Evolutionary conservation across 2,329 filamentous ascomycete species (phyloP).

Genomic region (Bipolaris victoriae): DNA sequence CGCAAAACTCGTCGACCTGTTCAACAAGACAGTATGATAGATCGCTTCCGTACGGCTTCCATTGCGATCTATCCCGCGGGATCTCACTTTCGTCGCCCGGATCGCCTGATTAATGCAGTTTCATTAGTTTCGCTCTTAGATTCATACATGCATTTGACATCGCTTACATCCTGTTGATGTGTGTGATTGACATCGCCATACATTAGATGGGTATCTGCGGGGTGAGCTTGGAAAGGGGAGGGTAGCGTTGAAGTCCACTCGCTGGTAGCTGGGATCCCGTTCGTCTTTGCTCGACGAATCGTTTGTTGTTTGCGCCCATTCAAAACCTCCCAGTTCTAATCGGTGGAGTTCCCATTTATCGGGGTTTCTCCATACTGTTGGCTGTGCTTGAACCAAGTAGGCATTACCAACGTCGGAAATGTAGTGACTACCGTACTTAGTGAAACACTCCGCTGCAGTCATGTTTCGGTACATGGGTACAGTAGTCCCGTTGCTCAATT

Average conservation of each 20-base stretch:
- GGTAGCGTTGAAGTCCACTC: not conserved
- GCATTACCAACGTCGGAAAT: conserved; percentile 19
- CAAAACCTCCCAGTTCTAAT: not conserved
- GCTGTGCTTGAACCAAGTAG: conserved; percentile 16
- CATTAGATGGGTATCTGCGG: conserved; percentile 13
- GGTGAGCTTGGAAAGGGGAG: not conserved
- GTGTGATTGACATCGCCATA: conserved; percentile 22
- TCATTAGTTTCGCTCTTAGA: not conserved
- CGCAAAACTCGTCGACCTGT: conserved; percentile 27
- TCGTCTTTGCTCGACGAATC: not conserved
- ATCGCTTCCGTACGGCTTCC: conserved; percentile 13
- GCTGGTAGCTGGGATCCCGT: not conserved
- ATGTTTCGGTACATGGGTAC: conserved; percentile 7
- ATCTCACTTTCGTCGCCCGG: conserved; percentile 12
- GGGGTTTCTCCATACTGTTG: conserved; percentile 14
- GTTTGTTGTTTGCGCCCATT: not conserved
- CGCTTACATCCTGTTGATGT: not conserved
- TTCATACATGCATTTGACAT: not conserved
- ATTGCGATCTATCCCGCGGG: conserved; percentile 11
- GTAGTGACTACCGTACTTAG: conserved; percentile 18
- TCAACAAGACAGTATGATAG: conserved; percentile 31
- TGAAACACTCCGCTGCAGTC: conserved; percentile 16
- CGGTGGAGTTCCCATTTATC: not conserved
- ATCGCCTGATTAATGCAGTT: not conserved
- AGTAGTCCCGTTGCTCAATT: not conserved